Evolutionary conservation across 2,329 filamentous ascomycete genomes (phyloP), one percentile per base, ranked within the genome.

Genomic region (Xylariaceae sp.): DNA sequence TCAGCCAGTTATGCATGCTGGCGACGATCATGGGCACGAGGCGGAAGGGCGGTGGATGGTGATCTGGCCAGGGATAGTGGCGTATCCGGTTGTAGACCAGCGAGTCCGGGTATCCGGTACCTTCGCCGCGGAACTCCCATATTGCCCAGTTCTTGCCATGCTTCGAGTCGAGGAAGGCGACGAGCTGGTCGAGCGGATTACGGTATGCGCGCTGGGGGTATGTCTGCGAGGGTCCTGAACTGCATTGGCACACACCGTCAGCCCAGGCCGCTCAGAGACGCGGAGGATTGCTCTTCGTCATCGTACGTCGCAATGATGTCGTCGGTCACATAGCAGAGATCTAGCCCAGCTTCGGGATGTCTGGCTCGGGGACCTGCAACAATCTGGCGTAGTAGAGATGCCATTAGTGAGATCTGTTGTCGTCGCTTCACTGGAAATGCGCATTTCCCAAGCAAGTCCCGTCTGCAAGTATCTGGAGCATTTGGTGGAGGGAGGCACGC

Each of bases 71-170:
- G 1, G 92, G 92, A 52, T 89, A 96, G 61, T 98, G 92, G 43
- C 82, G 76, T 43, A 96, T 80, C 3, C 89, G 74, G 21, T 77
- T 72, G 56, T 94, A 87, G 1, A 98, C 90, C 37, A 89, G 84
- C 13, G 79, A 75, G 53, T 98, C 92, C 0, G 88, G 88, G 52
- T 98, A 98, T 2, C 92, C 92, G 0, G 92, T 95, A 5, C 92
- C 92, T 58, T 98, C 92, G 22, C 88, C 92, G 29, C 92, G 80
- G 50, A 98, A 98, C 62, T 98, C 92, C 87, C 90, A 98, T 51
- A 98, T 94, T 3, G 83, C 79, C 92, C 92, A 98, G 43, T 92
- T 67, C 17, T 77, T 64, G 18, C 74, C 81, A 60, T 98, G 92
- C 51, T 88, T 86, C 28, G 72, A 66, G 60, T 96, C 87, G 42